These are phyloP conservation scores for Fragaria iinumae DNA, from an alignment of 306 rosid genomes.

Conservation along the genomic window DNA sequence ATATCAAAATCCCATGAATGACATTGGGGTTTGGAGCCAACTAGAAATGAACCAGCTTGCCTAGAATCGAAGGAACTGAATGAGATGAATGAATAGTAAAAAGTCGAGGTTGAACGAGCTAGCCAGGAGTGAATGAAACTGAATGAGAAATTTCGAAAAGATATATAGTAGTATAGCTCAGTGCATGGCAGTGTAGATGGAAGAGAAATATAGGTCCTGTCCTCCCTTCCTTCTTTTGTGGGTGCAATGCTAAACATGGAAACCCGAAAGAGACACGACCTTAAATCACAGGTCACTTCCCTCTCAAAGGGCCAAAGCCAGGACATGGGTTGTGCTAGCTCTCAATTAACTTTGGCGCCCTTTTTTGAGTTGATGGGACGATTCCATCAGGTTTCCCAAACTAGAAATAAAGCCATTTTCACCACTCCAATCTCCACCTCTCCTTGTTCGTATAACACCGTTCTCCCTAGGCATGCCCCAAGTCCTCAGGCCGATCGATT, in stretches of 20 bases:
- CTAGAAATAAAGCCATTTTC: slow-evolving; percentile 41
- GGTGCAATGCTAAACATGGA: slow-evolving; percentile 73
- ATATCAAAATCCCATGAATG: not conserved
- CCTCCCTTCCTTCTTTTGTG: slow-evolving; percentile 59
- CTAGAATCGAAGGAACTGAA: not conserved
- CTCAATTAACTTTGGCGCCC: slow-evolving; percentile 22
- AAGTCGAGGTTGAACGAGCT: not conserved
- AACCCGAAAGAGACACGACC: slow-evolving; percentile 59
- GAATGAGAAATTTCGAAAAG: slow-evolving; percentile 2
- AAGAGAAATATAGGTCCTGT: slow-evolving; percentile 48
- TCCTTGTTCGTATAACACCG: slow-evolving; percentile 53
- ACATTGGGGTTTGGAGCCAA: slow-evolving; percentile 12
- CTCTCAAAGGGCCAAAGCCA: slow-evolving; percentile 26
- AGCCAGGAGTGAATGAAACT: not conserved
- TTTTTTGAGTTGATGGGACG: slow-evolving; percentile 60
- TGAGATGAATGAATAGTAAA: not conserved
- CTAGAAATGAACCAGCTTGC: slow-evolving; percentile 7
- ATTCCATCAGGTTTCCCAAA: slow-evolving; percentile 52
- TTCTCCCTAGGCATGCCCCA: slow-evolving; percentile 28
- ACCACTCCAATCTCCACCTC: slow-evolving; percentile 47
- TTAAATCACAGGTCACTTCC: slow-evolving; percentile 65
- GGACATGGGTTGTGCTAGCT: slow-evolving; percentile 39
- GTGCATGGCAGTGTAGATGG: slow-evolving; percentile 41
- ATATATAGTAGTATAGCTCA: not conserved
- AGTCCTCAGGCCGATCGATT: slow-evolving; percentile 14